These are phyloP conservation scores for Exophiala sp. DNA, from an alignment of 2,329 filamentous ascomycete genomes.

Conservation along the genomic window DNA sequence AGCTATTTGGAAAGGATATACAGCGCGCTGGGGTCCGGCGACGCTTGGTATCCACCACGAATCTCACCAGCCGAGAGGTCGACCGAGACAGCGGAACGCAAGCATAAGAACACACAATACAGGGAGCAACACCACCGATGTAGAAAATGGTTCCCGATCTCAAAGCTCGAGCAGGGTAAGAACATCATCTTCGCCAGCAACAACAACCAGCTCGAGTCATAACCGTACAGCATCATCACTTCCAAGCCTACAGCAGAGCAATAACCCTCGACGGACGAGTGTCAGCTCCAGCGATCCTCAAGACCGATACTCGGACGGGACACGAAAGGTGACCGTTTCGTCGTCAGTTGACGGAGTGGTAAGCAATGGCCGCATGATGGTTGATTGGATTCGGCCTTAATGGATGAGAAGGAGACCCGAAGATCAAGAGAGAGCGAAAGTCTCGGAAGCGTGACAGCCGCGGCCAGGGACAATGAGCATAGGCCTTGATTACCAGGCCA, in stretches of 20 bases:
- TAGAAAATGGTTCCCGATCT: neutral
- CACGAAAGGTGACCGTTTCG: neutral
- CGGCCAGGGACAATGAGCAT: neutral
- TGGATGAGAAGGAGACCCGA: neutral
- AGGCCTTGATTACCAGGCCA: no score
- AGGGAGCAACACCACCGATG: neutral
- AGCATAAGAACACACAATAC: neutral
- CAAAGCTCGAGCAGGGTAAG: neutral
- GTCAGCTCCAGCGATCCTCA: slow-evolving; percentile 3
- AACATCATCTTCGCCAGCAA: slow-evolving; percentile 5
- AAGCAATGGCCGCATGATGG: slow-evolving; percentile 17
- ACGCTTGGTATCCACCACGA: slow-evolving; percentile 19
- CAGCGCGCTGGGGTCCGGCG: slow-evolving; percentile 26
- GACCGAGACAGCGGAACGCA: neutral
- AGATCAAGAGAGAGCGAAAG: no score
- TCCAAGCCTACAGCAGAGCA: slow-evolving; percentile 1
- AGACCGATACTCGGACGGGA: slow-evolving; percentile 20
- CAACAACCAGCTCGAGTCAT: neutral
- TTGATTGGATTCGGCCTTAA: slow-evolving; percentile 22
- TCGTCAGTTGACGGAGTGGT: slow-evolving; percentile 17
- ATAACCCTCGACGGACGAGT: neutral
- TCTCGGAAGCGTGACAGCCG: neutral
- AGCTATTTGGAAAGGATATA: slow-evolving; percentile 24
- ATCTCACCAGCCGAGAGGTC: neutral
- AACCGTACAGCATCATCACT: neutral